phyloP scores from a whole-genome alignment of 371 early-diverging fungal species.

The Racocetra persica region DNA sequence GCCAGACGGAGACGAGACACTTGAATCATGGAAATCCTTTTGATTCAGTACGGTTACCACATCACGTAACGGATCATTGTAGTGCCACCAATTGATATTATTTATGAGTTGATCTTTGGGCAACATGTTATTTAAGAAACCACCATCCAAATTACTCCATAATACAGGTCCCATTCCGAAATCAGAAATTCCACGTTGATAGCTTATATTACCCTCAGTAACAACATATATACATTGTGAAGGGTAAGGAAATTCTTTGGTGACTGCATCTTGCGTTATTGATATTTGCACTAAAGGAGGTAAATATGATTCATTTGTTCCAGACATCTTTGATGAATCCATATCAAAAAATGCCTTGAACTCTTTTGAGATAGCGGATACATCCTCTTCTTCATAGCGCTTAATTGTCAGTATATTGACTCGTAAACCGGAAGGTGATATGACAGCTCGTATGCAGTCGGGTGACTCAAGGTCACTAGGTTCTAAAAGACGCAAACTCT shows the following conservation, averaged over 20 bases:
- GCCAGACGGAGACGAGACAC: neutral
- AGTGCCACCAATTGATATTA: constrained; percentile 2
- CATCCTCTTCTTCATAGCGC: constrained; percentile 15
- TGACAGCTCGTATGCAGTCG: neutral
- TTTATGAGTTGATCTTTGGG: neutral
- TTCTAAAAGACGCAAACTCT: constrained; percentile 25
- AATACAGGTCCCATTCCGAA: constrained; percentile 11
- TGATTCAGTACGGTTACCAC: neutral
- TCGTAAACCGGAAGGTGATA: constrained; percentile 21
- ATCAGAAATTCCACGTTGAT: constrained; percentile 9
- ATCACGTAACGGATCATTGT: constrained; percentile 11
- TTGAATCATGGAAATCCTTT: neutral
- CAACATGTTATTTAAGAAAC: neutral
- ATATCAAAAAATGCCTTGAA: constrained; percentile 18
- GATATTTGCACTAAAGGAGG: constrained; percentile 20
- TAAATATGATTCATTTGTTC: neutral
- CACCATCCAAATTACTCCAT: neutral
- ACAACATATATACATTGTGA: constrained; percentile 23
- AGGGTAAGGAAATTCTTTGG: constrained; percentile 38
- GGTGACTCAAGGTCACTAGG: constrained; percentile 13
- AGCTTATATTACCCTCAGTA: neutral
- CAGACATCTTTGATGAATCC: neutral
- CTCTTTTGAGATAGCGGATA: constrained; percentile 24
- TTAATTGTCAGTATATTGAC: constrained; percentile 16
- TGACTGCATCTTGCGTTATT: neutral